Evolutionary conservation across 2,329 filamentous ascomycete species (phyloP).

Genomic region (Cadophora malorum): DNA sequence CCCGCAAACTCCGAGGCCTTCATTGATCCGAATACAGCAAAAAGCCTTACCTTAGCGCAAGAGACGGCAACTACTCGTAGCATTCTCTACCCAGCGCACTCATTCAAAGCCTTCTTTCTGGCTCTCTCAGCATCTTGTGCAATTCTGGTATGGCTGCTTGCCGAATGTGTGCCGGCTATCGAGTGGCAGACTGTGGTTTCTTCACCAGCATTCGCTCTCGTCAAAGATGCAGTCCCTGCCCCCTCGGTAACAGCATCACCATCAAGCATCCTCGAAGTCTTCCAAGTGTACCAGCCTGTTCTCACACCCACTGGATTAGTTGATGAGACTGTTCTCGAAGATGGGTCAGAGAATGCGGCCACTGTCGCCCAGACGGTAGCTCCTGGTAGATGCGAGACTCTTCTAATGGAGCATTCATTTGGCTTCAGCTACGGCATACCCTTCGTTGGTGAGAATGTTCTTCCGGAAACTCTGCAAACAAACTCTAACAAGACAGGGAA

Average conservation of each 20-base stretch:
- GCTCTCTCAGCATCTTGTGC: constrained; percentile 23
- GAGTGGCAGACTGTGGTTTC: constrained; percentile 11
- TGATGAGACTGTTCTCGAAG: constrained; percentile 45
- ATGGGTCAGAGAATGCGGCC: constrained; percentile 39
- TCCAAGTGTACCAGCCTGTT: constrained; percentile 74
- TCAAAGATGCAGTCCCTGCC: constrained; percentile 36
- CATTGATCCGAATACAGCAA: background rate
- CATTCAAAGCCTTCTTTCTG: constrained; percentile 14
- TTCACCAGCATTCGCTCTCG: constrained; percentile 26
- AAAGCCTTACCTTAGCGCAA: background rate
- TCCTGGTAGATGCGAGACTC: constrained; percentile 54
- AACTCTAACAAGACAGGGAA: constrained; percentile 51
- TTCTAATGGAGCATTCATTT: constrained; percentile 76
- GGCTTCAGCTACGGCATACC: constrained; percentile 75
- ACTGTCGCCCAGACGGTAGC: constrained; percentile 37
- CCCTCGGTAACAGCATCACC: constrained; percentile 39
- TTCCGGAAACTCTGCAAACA: background rate
- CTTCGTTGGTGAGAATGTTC: constrained; percentile 64
- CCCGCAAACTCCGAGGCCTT: background rate
- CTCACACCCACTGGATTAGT: constrained; percentile 54
- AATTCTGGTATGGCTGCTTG: constrained; percentile 25
- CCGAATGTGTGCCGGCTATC: constrained; percentile 19
- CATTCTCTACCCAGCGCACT: constrained; percentile 5
- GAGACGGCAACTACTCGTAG: background rate
- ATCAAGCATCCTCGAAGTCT: constrained; percentile 59